Evolutionary conservation across 139 green algal species (phyloP).

Genomic region (Closterium sp.): DNA sequence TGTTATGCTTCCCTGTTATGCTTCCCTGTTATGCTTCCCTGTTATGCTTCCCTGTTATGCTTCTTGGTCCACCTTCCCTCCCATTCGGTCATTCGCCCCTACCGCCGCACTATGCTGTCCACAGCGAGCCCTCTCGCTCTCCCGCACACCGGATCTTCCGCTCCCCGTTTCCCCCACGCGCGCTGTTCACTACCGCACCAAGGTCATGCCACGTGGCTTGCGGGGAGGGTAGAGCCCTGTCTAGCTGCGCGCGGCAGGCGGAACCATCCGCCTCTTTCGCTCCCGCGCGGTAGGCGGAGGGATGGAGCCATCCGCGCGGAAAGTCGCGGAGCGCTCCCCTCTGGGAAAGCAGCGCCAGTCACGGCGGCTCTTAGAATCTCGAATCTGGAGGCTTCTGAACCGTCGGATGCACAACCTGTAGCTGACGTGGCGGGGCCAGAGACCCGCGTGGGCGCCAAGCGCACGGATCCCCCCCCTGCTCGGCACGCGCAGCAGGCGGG

Average conservation of each 20-base stretch:
- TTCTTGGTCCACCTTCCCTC: too few relatives aligned
- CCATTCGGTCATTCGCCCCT: too few relatives aligned
- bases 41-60: too few relatives aligned
- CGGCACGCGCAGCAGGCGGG: background rate
- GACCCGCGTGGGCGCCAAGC: too few relatives aligned
- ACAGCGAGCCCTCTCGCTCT: too few relatives aligned
- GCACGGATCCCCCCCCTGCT: background rate
- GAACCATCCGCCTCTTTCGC: too few relatives aligned
- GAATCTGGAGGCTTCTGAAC: background rate
- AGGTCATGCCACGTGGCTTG: background rate
- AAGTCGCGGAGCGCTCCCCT: background rate
- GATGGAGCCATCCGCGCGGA: background rate
- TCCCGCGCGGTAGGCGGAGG: background rate
- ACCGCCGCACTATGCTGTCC: too few relatives aligned
- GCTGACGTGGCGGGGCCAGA: background rate
- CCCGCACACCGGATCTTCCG: background rate
- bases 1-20: too few relatives aligned
- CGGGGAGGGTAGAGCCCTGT: background rate
- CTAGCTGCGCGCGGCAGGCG: too few relatives aligned
- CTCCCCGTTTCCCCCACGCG: background rate
- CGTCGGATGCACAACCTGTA: background rate
- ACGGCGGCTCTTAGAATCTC: background rate
- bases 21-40: too few relatives aligned
- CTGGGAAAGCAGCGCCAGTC: background rate
- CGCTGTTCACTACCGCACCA: too few relatives aligned